These are phyloP conservation scores for Cordia subcordata DNA, from an alignment of 257 asterid genomes.

Conservation along the genomic window DNA sequence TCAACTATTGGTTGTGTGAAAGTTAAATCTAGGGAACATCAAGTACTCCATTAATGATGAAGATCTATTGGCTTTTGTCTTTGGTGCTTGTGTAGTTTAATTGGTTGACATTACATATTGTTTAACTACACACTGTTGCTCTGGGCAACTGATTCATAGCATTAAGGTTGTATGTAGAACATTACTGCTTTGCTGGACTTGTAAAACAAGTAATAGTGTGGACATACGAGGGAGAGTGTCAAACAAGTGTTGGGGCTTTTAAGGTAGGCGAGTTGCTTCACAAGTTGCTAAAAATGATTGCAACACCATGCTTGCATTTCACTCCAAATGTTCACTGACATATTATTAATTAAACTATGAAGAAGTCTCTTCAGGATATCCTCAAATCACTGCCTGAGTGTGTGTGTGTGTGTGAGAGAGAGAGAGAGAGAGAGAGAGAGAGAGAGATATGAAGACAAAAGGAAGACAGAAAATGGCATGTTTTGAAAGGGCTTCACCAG, in stretches of 20 bases:
- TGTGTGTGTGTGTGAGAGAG: neutral
- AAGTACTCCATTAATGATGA: too few relatives aligned
- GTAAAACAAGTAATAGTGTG: too few relatives aligned
- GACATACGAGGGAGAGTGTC: too few relatives aligned
- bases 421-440: neutral
- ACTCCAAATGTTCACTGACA: constrained; percentile 38
- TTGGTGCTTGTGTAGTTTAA: too few relatives aligned
- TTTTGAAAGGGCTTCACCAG: constrained; percentile 85
- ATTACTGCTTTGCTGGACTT: too few relatives aligned
- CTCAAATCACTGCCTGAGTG: neutral
- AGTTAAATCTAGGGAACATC: too few relatives aligned
- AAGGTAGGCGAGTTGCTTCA: constrained; percentile 32
- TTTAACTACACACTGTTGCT: too few relatives aligned
- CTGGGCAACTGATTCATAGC: too few relatives aligned
- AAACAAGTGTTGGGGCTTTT: neutral
- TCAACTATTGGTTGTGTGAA: too few relatives aligned
- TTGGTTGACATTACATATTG: too few relatives aligned
- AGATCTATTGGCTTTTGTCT: too few relatives aligned
- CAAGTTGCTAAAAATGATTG: constrained; percentile 39
- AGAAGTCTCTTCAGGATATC: constrained; percentile 11
- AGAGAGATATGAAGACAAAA: constrained; percentile 4
- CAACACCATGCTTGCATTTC: constrained; percentile 40
- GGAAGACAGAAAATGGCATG: constrained; percentile 39
- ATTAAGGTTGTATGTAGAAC: too few relatives aligned
- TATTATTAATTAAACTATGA: constrained; percentile 13